Evolutionary conservation across 768 basidiomycete species (phyloP).

Genomic region (Tephrocybe sp.): DNA sequence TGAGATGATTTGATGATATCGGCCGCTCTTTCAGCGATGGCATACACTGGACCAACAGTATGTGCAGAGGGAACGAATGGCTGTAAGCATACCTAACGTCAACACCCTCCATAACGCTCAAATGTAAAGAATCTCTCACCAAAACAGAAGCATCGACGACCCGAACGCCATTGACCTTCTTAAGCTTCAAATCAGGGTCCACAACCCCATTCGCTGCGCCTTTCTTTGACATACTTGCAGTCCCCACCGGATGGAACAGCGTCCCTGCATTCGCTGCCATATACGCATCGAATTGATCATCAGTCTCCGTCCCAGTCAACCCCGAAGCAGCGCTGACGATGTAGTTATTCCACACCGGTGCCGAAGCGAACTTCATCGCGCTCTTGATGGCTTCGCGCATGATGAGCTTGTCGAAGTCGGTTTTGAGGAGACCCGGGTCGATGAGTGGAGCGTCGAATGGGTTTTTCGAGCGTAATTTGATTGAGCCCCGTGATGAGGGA

Average conservation of each 20-base stretch:
- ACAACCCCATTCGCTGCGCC: constrained; percentile 27
- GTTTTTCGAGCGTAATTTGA: constrained; percentile 32
- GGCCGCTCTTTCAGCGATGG: constrained; percentile 13
- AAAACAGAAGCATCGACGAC: constrained; percentile 35
- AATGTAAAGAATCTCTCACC: constrained; percentile 21
- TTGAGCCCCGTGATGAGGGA: constrained; percentile 7
- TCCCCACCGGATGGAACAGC: constrained; percentile 23
- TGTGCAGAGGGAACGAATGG: constrained; percentile 15
- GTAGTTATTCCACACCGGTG: constrained; percentile 17
- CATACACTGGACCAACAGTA: constrained; percentile 9
- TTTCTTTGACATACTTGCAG: constrained; percentile 25
- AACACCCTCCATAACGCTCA: not conserved
- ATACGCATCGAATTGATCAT: constrained; percentile 23
- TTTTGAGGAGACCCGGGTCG: constrained; percentile 42
- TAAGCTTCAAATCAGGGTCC: constrained; percentile 30
- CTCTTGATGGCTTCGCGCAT: constrained; percentile 23
- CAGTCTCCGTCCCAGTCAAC: constrained; percentile 2
- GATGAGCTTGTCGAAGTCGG: constrained; percentile 18
- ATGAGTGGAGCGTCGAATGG: constrained; percentile 45
- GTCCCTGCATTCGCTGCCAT: constrained; percentile 15
- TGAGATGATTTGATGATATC: constrained; percentile 10
- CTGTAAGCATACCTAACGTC: constrained; percentile 1
- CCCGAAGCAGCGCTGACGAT: constrained; percentile 7
- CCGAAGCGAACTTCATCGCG: constrained; percentile 14
- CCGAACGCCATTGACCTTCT: constrained; percentile 26